Evolutionary conservation across 306 rosid genomes (phyloP).

Genomic region (Dryas octopetala): DNA sequence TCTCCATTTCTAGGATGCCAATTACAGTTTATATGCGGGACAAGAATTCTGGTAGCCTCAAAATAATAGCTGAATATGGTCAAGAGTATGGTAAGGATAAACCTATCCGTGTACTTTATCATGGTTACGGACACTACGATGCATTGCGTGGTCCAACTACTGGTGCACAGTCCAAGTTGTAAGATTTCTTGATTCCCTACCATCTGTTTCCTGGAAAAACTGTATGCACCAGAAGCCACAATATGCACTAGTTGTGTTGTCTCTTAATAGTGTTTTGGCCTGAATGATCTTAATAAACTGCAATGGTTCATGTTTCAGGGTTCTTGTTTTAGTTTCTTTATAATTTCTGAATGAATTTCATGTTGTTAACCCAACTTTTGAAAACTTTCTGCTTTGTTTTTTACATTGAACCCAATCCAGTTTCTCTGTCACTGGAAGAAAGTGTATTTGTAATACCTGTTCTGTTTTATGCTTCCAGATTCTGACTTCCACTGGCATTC

Average conservation of each 20-base stretch:
- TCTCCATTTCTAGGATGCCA: conserved; percentile 68
- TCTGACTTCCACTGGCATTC: too few relatives aligned
- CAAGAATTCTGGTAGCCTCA: conserved; percentile 40
- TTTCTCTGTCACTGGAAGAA: neutral
- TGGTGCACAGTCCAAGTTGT: conserved; percentile 20
- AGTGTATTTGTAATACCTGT: too few relatives aligned
- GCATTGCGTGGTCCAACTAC: conserved; percentile 31
- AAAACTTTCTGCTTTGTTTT: neutral
- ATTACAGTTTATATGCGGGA: conserved; percentile 70
- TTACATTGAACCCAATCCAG: neutral
- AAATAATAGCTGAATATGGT: conserved; percentile 78
- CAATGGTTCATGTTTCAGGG: neutral
- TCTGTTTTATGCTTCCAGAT: too few relatives aligned
- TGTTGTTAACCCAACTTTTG: neutral
- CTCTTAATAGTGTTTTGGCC: neutral
- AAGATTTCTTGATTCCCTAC: conserved; percentile 13
- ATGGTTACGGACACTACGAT: conserved; percentile 84
- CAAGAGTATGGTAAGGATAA: conserved; percentile 67
- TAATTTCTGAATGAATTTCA: neutral
- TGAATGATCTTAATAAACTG: neutral
- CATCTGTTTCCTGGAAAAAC: neutral
- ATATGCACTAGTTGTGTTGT: neutral
- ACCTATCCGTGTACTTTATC: conserved; percentile 63
- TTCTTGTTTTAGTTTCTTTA: neutral
- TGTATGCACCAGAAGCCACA: conserved; percentile 3